Evolutionary conservation across 768 basidiomycete genomes (phyloP).

Genomic region (Jaapia argillacea): DNA sequence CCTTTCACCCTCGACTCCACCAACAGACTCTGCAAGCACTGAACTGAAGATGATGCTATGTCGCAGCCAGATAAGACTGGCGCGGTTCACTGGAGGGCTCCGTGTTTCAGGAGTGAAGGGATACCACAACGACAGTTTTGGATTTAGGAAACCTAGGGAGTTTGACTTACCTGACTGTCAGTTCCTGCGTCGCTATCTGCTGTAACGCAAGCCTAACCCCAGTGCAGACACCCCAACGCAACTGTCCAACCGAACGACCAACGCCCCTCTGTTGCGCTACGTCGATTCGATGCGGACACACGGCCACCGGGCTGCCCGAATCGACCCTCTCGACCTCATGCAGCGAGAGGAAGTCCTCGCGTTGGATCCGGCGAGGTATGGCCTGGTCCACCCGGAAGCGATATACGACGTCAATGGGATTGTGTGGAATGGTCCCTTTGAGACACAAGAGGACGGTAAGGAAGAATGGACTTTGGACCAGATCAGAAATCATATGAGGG

Average conservation of each 20-base stretch:
- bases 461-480: constrained; percentile 60
- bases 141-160: not conserved
- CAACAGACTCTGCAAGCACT: too few relatives aligned
- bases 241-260: constrained; percentile 54
- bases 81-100: too few relatives aligned
- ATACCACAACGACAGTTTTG: not conserved
- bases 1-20: too few relatives aligned
- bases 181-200: not conserved
- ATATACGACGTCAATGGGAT: constrained; percentile 74
- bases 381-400: constrained; percentile 41
- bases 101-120: not conserved
- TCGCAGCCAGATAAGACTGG: too few relatives aligned
- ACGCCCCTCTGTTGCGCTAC: constrained; percentile 78
- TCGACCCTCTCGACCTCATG: constrained; percentile 84
- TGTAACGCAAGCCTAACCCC: not conserved
- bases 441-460: constrained; percentile 18
- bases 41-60: too few relatives aligned
- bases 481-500: constrained; percentile 59
- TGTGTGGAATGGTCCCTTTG: constrained; percentile 56
- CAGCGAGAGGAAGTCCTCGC: constrained; percentile 76
- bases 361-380: constrained; percentile 69
- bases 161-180: not conserved
- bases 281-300: constrained; percentile 84
- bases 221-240: constrained; percentile 51
- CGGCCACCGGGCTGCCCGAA: constrained; percentile 74